Evolutionary conservation across 768 basidiomycete genomes (phyloP).

Genomic region (Tremella yokohamensis): DNA sequence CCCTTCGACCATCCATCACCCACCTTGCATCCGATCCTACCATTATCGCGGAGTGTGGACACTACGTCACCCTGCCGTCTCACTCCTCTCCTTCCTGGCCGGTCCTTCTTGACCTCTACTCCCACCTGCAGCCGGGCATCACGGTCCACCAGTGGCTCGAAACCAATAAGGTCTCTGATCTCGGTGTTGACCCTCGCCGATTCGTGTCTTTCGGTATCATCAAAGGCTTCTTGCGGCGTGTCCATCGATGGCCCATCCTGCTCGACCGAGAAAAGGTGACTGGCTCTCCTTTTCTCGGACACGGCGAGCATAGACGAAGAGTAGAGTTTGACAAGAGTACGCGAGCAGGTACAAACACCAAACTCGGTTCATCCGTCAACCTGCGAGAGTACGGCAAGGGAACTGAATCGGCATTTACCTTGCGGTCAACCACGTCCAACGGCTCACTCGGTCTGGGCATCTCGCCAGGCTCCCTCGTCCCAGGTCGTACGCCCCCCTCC

Average conservation of each 20-base stretch:
- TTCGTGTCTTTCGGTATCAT: conserved; percentile 97
- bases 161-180: conserved; percentile 62
- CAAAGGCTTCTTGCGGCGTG: conserved; percentile 91
- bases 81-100: conserved; percentile 76
- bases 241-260: conserved; percentile 84
- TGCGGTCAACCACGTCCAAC: conserved; percentile 37
- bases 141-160: conserved; percentile 88
- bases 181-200: conserved; percentile 85
- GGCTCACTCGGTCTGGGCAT: conserved; percentile 26
- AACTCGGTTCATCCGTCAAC: conserved; percentile 1
- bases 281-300: conserved; percentile 27
- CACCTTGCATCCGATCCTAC: conserved; percentile 80
- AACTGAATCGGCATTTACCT: conserved; percentile 38
- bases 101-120: conserved; percentile 77
- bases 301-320: conserved; percentile 24
- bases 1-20: conserved; percentile 76
- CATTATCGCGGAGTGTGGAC: conserved; percentile 84
- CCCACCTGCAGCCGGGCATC: conserved; percentile 74
- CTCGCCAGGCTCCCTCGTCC: conserved; percentile 24
- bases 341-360: conserved; percentile 22
- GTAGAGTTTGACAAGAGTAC: conserved; percentile 40
- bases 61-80: conserved; percentile 81
- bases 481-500: conserved; percentile 21
- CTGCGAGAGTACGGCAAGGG: neutral
- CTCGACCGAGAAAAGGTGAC: conserved; percentile 21